Evolutionary conservation across 805 yeast genomes (phyloP), one percentile per base, ranked within the genome.

Genomic region (Torulaspora franciscae): DNA sequence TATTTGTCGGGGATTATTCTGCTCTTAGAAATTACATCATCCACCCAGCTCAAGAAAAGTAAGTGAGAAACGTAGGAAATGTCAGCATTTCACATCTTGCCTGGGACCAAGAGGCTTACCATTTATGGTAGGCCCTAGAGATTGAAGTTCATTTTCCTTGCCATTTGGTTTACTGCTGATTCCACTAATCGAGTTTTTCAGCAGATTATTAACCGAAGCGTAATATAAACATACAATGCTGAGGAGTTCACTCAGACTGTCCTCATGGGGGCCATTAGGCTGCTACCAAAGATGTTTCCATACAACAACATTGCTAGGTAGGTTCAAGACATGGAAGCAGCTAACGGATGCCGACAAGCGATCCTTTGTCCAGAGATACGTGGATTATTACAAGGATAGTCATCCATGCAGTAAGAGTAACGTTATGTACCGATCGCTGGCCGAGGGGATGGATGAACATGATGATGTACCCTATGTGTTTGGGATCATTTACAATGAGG

Each of bases 391-490:
- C 54, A 61, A 58, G 28, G 61, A 61, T 33, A 65, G 61, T 46
- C 60, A 67, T 44, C 64, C 64, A 7, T 59, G 64, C 39, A 59
- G 65, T 7, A 66, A 66, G 51, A 66, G 68, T 40, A 66, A 67
- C 46, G 59, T 57, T 8, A 58, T 56, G 60, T 64, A 65, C 46
- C 58, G 58, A 24, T 64, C 64, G n/a, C 37, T 67, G 24, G 61
- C 67, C 0, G 50, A 53, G 9, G 71, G 67, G 1, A 67, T 67
- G 71, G 69, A 66, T 7, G 70, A 65, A 35, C 52, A 56, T 37
- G 64, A 55, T 40, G 71, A 67, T 40, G 60, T 67, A 17, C 71
- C 71, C 14, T 58, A 67, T 24, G 61, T 66, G n/a, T 67, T 65
- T 47, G 71, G 71, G 2, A 48, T 67, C n/a, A 39, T 67, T n/a